Evolutionary conservation across 2,329 filamentous ascomycete genomes (phyloP), one percentile per base, ranked within the genome.

Genomic region (Apiospora koreana): DNA sequence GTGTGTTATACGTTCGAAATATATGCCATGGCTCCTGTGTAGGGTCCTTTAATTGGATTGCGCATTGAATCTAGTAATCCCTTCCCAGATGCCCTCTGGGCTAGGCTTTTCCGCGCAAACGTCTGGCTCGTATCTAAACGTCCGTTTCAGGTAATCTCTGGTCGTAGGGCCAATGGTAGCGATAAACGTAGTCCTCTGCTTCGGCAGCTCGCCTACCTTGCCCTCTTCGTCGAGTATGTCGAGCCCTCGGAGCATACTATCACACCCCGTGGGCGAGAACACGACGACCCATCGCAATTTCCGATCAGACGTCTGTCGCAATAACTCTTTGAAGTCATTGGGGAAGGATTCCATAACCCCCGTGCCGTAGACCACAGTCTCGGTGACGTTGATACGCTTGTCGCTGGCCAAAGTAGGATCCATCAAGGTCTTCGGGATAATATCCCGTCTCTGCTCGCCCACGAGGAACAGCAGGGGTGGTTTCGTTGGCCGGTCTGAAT

Each of bases 131-230:
- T 91, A 92, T 0, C 83, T 88, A 79, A 94, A 94, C 1, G 85
- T 86, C 25, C 85, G 83, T 21, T 84, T 79, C 62, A 99, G 82
- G 81, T 94, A 91, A 74, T 94, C 90, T 73, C 91, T 87, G 14
- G 96, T 99, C 23, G 96, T 99, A 16, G 96, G 95, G 0, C 96
- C 96, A 80, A 99, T 99, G 0, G 95, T 97, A 18, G 92, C 94
- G 72, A 98, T 85, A 72, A 88, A 90, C 0, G 90, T 92, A 67
- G 80, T 85, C 12, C 81, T 82, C 38, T 79, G 77, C 16, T 68
- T 75, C 6, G 74, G 69, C 14, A 69, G 77, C 41, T 73, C 75
- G 23, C 46, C 42, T 25, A 67, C 16, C 31, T 68, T 68, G 23
- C 76, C 76, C 25, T 78, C 38, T 25, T 66, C 25, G 12, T 23